Conservation (phyloP, 495 filamentous ascomycete species). For the Neurospora pannonica region DNA sequence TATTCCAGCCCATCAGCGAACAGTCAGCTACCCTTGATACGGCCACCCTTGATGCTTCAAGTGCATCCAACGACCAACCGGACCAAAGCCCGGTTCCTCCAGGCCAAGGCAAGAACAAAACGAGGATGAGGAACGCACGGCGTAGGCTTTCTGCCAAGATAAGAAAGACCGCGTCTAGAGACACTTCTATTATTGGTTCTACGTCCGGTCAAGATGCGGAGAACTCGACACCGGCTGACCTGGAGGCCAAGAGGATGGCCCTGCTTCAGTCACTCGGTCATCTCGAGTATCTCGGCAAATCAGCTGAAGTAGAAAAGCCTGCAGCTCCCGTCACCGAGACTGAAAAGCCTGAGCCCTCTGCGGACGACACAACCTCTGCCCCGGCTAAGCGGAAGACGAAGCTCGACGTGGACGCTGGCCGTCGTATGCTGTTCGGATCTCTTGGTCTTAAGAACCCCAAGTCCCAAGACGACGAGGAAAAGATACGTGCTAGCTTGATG, state of each 20-base stretch:
- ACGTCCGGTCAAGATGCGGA: background rate
- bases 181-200: background rate
- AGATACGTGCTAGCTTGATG: slow-evolving; percentile 48
- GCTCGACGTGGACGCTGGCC: slow-evolving; percentile 56
- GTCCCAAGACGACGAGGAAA: slow-evolving; percentile 56
- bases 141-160: slow-evolving; percentile 21
- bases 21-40: background rate
- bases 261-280: slow-evolving; percentile 3
- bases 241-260: slow-evolving; percentile 6
- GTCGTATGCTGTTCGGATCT: slow-evolving; percentile 60
- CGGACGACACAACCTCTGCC: background rate
- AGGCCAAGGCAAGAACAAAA: slow-evolving; percentile 25
- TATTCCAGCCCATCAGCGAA: background rate
- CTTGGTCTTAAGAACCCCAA: slow-evolving; percentile 61
- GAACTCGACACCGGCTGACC: background rate
- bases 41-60: background rate
- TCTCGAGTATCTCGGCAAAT: background rate
- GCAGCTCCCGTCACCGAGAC: background rate
- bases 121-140: slow-evolving; percentile 35
- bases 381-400: slow-evolving; percentile 12
- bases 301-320: background rate
- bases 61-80: background rate
- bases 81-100: slow-evolving; percentile 18
- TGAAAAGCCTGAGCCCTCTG: background rate
- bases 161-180: slow-evolving; percentile 10